Evolutionary conservation across 257 asterid species (phyloP).

Genomic region (Nicotiana paniculata): DNA sequence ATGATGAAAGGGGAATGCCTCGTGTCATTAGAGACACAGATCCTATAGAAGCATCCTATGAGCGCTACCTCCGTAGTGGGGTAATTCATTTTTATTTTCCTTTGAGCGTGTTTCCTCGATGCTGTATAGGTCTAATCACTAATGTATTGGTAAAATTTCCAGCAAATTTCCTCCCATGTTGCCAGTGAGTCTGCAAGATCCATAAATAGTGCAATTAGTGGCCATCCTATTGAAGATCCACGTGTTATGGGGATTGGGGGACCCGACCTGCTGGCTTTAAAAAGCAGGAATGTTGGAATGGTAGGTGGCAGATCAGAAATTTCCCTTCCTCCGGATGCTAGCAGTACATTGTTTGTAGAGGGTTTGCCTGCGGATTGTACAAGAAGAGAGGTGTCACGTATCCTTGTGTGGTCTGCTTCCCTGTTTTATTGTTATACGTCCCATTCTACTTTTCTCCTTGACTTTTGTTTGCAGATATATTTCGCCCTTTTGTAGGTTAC

Average conservation of each 20-base stretch:
- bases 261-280: constrained; percentile 37
- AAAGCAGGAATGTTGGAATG: constrained; percentile 33
- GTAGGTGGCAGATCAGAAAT: constrained; percentile 50
- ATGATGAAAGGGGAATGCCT: constrained; percentile 47
- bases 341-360: constrained; percentile 57
- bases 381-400: constrained; percentile 87
- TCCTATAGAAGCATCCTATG: constrained; percentile 73
- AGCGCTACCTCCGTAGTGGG: constrained; percentile 62
- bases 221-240: constrained; percentile 47
- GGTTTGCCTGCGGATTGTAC: constrained; percentile 53
- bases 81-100: constrained; percentile 22
- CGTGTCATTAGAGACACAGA: constrained; percentile 55
- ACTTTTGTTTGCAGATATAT: constrained; percentile 55
- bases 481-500: constrained; percentile 88
- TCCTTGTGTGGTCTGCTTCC: constrained; percentile 33
- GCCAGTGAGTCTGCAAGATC: constrained; percentile 52
- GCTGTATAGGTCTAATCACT: neutral
- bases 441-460: constrained; percentile 36
- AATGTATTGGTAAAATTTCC: constrained; percentile 8
- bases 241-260: constrained; percentile 40
- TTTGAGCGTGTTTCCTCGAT: constrained; percentile 5
- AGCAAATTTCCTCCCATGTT: constrained; percentile 48
- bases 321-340: constrained; percentile 85
- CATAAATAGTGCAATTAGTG: constrained; percentile 39
- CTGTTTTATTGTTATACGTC: neutral